These are phyloP conservation scores for Henningerozyma blattae DNA, from an alignment of 805 yeast genomes.

Conservation along the genomic window DNA sequence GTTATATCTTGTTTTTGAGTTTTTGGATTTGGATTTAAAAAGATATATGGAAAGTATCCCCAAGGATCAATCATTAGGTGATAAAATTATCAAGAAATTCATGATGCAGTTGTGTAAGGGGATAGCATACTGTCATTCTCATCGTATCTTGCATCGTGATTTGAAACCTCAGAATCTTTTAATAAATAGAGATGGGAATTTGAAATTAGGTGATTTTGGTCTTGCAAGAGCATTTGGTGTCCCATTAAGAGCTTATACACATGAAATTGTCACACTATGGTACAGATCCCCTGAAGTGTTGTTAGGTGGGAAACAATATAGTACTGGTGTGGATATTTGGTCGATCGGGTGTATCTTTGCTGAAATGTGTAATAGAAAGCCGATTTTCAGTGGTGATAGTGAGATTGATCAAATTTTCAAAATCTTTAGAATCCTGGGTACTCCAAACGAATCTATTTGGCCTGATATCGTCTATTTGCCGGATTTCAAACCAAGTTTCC, in stretches of 20 bases:
- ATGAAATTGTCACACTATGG: conserved; percentile 97
- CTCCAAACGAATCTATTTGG: conserved; percentile 94
- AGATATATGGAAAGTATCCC: conserved; percentile 86
- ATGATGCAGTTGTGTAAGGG: conserved; percentile 92
- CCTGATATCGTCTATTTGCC: conserved; percentile 90
- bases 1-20: conserved; percentile 85
- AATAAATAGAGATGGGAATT: conserved; percentile 79
- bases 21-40: conserved; percentile 85
- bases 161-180: conserved; percentile 91
- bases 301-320: conserved; percentile 87
- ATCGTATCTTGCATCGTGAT: conserved; percentile 58
- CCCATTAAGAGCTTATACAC: conserved; percentile 93
- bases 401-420: conserved; percentile 91
- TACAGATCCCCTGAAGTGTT: conserved; percentile 96
- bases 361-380: conserved; percentile 97
- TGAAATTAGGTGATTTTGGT: conserved; percentile 94
- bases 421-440: conserved; percentile 89
- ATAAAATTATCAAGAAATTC: conserved; percentile 74
- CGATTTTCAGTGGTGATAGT: conserved; percentile 90
- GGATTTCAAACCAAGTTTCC: conserved; percentile 76
- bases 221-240: conserved; percentile 96
- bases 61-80: conserved; percentile 80
- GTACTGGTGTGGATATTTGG: conserved; percentile 97
- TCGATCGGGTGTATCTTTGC: conserved; percentile 97
- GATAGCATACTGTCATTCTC: conserved; percentile 55